phyloP scores from a whole-genome alignment of 805 yeast genomes.

The Candida yuanshanica region DNA sequence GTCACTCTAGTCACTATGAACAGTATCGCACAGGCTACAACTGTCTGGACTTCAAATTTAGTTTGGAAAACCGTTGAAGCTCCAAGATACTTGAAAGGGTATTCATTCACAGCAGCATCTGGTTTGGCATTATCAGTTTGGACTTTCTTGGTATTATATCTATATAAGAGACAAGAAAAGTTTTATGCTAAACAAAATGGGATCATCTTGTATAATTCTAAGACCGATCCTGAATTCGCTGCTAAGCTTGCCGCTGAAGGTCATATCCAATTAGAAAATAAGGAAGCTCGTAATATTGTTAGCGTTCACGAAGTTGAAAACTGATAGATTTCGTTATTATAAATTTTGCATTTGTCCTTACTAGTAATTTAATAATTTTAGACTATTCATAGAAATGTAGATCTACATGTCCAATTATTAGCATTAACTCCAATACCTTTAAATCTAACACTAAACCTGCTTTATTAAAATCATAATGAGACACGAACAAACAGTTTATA shows the following conservation, averaged over 20 bases:
- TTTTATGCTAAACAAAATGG: constrained; percentile 32
- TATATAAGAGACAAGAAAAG: constrained; percentile 35
- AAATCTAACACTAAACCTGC: too few relatives aligned
- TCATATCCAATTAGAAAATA: not conserved
- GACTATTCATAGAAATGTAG: too few relatives aligned
- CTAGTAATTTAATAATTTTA: too few relatives aligned
- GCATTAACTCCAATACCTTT: too few relatives aligned
- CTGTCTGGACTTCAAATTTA: constrained; percentile 43
- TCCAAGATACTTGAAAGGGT: constrained; percentile 53
- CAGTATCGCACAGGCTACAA: constrained; percentile 45
- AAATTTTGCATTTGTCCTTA: too few relatives aligned
- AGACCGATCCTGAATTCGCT: constrained; percentile 16
- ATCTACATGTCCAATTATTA: too few relatives aligned
- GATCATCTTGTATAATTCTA: constrained; percentile 15
- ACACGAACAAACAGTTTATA: too few relatives aligned
- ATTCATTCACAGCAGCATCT: constrained; percentile 25
- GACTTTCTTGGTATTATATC: constrained; percentile 26
- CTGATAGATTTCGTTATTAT: not conserved
- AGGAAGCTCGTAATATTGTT: not conserved
- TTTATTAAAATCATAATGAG: too few relatives aligned
- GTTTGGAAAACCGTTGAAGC: constrained; percentile 41
- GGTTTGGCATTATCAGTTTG: constrained; percentile 19
- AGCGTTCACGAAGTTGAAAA: not conserved
- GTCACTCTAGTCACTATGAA: constrained; percentile 48
- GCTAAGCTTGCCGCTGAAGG: constrained; percentile 19